phyloP scores from a whole-genome alignment of 208 protist species.

The Trypanosoma lewisi region DNA sequence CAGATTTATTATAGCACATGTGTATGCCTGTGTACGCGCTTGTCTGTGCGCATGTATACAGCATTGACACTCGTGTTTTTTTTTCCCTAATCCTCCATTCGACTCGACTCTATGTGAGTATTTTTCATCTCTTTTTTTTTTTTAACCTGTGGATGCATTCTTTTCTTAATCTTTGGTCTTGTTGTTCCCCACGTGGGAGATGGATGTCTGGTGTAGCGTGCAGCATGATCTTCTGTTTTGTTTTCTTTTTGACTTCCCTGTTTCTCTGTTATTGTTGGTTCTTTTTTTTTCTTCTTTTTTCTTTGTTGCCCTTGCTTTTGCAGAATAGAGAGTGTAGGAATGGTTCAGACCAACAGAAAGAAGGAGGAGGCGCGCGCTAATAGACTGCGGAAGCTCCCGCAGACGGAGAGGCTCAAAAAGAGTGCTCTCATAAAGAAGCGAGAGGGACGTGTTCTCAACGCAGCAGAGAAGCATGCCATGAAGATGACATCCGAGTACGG shows the following conservation, averaged over 20 bases:
- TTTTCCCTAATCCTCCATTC: not conserved
- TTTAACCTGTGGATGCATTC: not conserved
- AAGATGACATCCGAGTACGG: constrained; percentile 89
- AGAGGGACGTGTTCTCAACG: constrained; percentile 79
- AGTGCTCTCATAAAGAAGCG: constrained; percentile 88
- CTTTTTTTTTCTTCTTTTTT: not conserved
- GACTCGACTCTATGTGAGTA: no score
- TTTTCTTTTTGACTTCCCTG: constrained; percentile 5
- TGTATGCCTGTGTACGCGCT: not conserved
- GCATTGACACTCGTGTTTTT: no score
- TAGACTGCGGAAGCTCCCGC: constrained; percentile 64
- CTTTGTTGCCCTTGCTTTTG: constrained; percentile 1
- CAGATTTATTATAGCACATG: not conserved
- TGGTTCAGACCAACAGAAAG: constrained; percentile 82
- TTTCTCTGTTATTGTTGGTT: not conserved
- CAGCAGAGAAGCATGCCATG: constrained; percentile 83
- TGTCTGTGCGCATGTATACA: not conserved
- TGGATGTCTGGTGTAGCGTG: no score
- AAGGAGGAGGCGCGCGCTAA: constrained; percentile 68
- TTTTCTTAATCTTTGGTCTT: no score
- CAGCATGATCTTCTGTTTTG: not conserved
- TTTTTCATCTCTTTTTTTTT: no score
- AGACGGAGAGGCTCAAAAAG: constrained; percentile 71
- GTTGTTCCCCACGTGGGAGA: no score
- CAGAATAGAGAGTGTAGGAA: constrained; percentile 20